Evolutionary conservation across 371 early-diverging fungal species (phyloP).

Genomic region (Mortierella sp.): DNA sequence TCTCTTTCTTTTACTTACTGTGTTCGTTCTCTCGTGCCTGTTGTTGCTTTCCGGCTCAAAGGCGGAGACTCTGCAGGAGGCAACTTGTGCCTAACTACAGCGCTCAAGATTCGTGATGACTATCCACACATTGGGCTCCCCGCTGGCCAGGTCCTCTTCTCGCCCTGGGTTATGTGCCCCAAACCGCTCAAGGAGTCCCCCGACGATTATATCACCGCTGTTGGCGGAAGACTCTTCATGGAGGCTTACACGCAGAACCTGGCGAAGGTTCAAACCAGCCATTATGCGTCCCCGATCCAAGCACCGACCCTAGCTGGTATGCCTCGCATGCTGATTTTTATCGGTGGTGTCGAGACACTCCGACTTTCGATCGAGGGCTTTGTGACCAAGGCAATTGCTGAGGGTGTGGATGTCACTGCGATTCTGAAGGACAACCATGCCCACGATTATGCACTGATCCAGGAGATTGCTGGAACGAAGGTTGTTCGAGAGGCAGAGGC

Average conservation of each 20-base stretch:
- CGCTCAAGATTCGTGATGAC: conserved; percentile 39
- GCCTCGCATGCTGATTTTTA: conserved; percentile 40
- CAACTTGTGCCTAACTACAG: conserved; percentile 44
- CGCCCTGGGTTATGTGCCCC: conserved; percentile 49
- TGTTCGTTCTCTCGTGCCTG: background rate
- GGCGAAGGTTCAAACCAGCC: conserved; percentile 30
- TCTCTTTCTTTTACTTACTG: background rate
- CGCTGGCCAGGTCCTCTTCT: conserved; percentile 47
- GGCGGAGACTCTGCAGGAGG: conserved; percentile 53
- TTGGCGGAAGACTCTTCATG: conserved; percentile 11
- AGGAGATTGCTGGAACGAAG: conserved; percentile 26
- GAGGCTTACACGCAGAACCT: conserved; percentile 34
- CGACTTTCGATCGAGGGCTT: conserved; percentile 45
- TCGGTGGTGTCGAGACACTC: conserved; percentile 39
- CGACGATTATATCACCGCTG: conserved; percentile 31
- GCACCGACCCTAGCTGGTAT: conserved; percentile 17
- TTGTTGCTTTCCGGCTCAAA: conserved; percentile 1
- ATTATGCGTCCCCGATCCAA: conserved; percentile 24
- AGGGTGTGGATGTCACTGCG: conserved; percentile 30
- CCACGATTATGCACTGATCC: conserved; percentile 41
- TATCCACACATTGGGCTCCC: conserved; percentile 35
- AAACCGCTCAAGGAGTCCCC: conserved; percentile 29
- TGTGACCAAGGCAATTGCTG: conserved; percentile 35
- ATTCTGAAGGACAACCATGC: conserved; percentile 24
- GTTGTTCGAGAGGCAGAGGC: conserved; percentile 22